phyloP scores from a whole-genome alignment of 2,329 filamentous ascomycete genomes.

The Septoria linicola region DNA sequence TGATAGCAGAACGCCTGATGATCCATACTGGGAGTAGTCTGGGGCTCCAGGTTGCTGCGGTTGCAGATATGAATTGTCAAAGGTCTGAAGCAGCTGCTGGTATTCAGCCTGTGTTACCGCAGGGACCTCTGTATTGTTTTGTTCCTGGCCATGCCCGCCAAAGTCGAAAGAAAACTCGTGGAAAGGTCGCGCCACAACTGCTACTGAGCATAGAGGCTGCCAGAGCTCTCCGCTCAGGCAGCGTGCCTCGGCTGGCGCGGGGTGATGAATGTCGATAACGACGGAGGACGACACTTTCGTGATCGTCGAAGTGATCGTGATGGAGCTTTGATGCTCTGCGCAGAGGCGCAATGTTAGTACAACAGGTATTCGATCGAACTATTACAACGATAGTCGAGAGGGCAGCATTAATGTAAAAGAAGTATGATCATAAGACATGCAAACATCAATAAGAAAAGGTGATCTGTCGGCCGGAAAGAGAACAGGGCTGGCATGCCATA shows the following conservation, averaged over 20 bases:
- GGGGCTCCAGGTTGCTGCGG: conserved; percentile 18
- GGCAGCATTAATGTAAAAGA: conserved; percentile 26
- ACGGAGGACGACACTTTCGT: conserved; percentile 24
- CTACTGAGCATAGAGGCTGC: conserved; percentile 52
- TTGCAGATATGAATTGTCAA: conserved; percentile 14
- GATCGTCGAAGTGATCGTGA: conserved; percentile 20
- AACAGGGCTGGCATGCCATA: conserved; percentile 24
- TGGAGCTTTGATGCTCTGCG: conserved; percentile 15
- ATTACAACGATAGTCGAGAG: conserved; percentile 26
- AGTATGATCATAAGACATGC: conserved; percentile 24
- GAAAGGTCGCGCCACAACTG: conserved; percentile 51
- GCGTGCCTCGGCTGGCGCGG: conserved; percentile 42
- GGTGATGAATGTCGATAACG: conserved; percentile 37
- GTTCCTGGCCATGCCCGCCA: conserved; percentile 41
- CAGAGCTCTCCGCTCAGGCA: conserved; percentile 52
- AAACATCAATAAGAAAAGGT: conserved; percentile 19
- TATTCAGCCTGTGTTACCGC: conserved; percentile 31
- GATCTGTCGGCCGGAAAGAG: conserved; percentile 12
- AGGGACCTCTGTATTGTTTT: conserved; percentile 27
- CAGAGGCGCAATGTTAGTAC: conserved; percentile 19
- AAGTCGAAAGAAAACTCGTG: conserved; percentile 50
- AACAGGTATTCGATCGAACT: conserved; percentile 17
- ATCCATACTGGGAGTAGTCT: conserved; percentile 32
- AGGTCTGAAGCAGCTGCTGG: conserved; percentile 30
- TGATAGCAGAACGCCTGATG: conserved; percentile 32